Evolutionary conservation across 768 basidiomycete species (phyloP), one percentile per base, ranked within the genome.

Genomic region (Tricholomella constricta): DNA sequence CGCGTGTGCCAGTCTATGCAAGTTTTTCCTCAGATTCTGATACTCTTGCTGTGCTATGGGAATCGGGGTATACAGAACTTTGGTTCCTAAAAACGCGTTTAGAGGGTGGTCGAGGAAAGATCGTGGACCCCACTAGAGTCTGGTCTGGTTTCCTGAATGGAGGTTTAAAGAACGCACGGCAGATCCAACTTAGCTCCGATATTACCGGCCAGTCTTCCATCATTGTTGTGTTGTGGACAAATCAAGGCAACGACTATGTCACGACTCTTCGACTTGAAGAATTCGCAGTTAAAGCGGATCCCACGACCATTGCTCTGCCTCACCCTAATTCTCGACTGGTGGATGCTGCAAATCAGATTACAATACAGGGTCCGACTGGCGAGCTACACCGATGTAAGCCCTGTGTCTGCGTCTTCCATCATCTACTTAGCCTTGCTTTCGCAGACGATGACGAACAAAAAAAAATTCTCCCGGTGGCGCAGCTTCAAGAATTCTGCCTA

Each of bases 81-180:
- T 95, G 88, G 83, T 73, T 82, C 32, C 72, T 94, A 37, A 73
- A 78, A 35, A 91, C 84, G 1, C 81, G 83, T 6, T 69, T 88
- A 26, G 75, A 76, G 9, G 79, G 81, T 10, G 83, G 83, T 5
- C 75, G 72, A 0, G 80, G 72, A 22, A 83, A 85, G 47, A 74
- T 80, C 4, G 83, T 89, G 80, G 70, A 82, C 45, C 88, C 88
- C 1, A 58, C 55, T 2, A 67, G 62, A 45, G 52, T 66, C 11
- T 80, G 73, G 70, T 75, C 64, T 47, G 72, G 70, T 38, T 54
- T 66, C 3, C 52, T 61, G 22, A 63, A 60, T 2, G 58, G 50
- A 19, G 40, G 35, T 53, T 54, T 34, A 43, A 62, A 29, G 57
- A 55, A 43, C 14, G 72, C 66, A 65, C 68, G 73, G 52, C 78